Percentiles rank a stretch among this genome's conserved stretches.
Conservation (phyloP, 2,329 filamentous ascomycete genomes). For the Microsporum audouinii region DNA sequence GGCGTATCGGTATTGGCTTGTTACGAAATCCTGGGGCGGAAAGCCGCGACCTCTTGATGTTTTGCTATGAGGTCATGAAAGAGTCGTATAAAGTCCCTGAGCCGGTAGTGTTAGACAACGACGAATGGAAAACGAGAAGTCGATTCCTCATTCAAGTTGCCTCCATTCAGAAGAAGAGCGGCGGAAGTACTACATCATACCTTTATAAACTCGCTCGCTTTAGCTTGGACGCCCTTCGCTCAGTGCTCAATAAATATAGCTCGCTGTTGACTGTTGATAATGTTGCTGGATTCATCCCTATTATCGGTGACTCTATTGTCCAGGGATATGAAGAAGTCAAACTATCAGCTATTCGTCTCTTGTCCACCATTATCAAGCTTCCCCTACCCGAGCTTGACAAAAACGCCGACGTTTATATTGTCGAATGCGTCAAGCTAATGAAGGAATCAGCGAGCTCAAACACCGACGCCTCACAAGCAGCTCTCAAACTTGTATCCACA, state of each 20-base stretch:
- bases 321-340: constrained; percentile 86
- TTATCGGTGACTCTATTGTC: constrained; percentile 77
- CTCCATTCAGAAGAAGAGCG: constrained; percentile 61
- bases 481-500: constrained; percentile 75
- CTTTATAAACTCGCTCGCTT: constrained; percentile 82
- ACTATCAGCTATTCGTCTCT: constrained; percentile 71
- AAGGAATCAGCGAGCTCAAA: constrained; percentile 66
- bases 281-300: constrained; percentile 71
- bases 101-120: constrained; percentile 21
- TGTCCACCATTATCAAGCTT: constrained; percentile 74
- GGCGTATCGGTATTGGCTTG: constrained; percentile 71
- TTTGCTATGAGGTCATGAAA: constrained; percentile 90
- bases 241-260: constrained; percentile 76
- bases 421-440: constrained; percentile 73
- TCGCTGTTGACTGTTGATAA: constrained; percentile 68
- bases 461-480: constrained; percentile 74
- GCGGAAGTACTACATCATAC: constrained; percentile 63
- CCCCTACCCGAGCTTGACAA: constrained; percentile 60
- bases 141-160: constrained; percentile 70
- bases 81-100: constrained; percentile 55
- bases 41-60: constrained; percentile 73
- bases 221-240: constrained; percentile 72
- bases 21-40: constrained; percentile 68
- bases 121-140: constrained; percentile 40
- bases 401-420: constrained; percentile 64